Evolutionary conservation across 2,329 filamentous ascomycete species (phyloP), one percentile per base, ranked within the genome.

Genomic region (Trichoderma hamatum): DNA sequence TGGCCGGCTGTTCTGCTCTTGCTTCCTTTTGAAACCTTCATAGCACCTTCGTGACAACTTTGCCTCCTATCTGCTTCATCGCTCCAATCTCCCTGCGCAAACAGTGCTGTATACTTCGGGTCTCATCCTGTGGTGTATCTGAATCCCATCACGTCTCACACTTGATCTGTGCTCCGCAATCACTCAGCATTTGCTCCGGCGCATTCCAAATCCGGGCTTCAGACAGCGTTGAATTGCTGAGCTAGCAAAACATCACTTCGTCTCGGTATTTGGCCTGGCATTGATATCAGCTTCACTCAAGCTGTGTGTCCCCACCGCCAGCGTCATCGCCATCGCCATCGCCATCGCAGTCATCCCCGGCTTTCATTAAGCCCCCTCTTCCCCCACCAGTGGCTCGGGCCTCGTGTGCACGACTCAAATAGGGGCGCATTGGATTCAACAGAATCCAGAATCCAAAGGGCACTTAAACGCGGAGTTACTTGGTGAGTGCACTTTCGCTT

Each of bases 101-200:
- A 13, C 54, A 51, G 54, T 14, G 62, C 60, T 60, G 68, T 39
- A 34, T 52, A 16, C 55, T 19, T 16, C 51, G 21, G 62, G 59
- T 61, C 68, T 66, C 61, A 66, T 69, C 61, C 68, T 69, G 61
- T 49, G 46, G 16, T 67, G 51, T 51, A n/a, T 46, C 46, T 60
- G 54, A 36, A 52, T 54, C 67, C 52, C 52, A 58, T 51, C 54
- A 26, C 54, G 61, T 69, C 60, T 58, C 52, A 58, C 52, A 55
- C 52, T 28, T 58, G 21, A 36, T 36, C 32, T 51, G 64, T 43
- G 21, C 39, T 56, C 55, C 52, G 34, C 52, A 66, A 65, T 46
- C 49, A 66, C 39, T 46, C 49, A 58, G 49, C n/a, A 28, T 14
- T n/a, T 49, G 36, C 63, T 7, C 26, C 39, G 54, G 52, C 26